These are phyloP conservation scores for Oxalis stricta DNA, from an alignment of 441 rosid species.

Conservation along the genomic window DNA sequence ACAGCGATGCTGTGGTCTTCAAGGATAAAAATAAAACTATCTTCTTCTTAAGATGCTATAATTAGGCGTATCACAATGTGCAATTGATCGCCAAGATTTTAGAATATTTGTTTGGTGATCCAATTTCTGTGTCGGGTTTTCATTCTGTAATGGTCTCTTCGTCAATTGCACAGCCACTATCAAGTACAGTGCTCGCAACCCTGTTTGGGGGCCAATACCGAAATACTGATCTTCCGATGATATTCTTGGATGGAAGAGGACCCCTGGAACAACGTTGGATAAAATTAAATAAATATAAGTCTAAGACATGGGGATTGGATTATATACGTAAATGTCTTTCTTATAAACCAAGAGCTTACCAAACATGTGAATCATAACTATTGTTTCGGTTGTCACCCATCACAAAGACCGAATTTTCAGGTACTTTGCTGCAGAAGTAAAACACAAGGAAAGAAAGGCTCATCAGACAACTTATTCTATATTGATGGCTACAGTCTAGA, in stretches of 20 bases:
- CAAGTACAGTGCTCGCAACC: slow-evolving; percentile 49
- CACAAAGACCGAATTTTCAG: slow-evolving; percentile 73
- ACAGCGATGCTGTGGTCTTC: too few relatives aligned
- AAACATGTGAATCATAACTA: slow-evolving; percentile 87
- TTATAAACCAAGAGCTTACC: slow-evolving; percentile 33
- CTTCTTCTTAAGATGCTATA: too few relatives aligned
- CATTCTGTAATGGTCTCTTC: slow-evolving; percentile 17
- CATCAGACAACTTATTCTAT: too few relatives aligned
- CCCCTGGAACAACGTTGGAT: slow-evolving; percentile 36
- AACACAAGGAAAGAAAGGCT: too few relatives aligned
- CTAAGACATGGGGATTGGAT: too few relatives aligned
- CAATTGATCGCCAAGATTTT: too few relatives aligned
- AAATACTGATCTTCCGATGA: slow-evolving; percentile 76
- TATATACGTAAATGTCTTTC: slow-evolving; percentile 3
- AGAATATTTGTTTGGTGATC: too few relatives aligned
- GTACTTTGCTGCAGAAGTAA: slow-evolving; percentile 45
- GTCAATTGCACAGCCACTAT: slow-evolving; percentile 53
- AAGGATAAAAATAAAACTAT: too few relatives aligned
- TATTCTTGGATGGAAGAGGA: slow-evolving; percentile 75
- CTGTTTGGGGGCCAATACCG: slow-evolving; percentile 92
- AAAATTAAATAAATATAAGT: neutral
- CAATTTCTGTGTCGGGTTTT: slow-evolving; percentile 4
- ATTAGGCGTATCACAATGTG: too few relatives aligned
- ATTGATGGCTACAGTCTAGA: neutral
- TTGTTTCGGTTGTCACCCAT: slow-evolving; percentile 98